Evolutionary conservation across 108 stramenopile genomes (phyloP), one percentile per base, ranked within the genome.

Genomic region (Cyclotella choctawhatcheeana): DNA sequence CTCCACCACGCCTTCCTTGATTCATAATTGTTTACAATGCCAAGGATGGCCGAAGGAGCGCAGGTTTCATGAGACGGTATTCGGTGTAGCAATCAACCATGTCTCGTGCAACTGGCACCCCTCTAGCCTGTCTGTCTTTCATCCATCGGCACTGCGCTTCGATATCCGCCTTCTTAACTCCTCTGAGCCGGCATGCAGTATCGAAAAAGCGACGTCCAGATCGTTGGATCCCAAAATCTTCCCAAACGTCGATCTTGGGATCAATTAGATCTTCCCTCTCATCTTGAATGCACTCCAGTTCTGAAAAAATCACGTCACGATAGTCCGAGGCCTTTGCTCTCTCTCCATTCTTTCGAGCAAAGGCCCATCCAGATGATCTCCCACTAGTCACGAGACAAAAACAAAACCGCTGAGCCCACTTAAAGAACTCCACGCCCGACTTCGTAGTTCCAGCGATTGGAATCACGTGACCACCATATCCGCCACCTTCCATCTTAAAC

Each of bases 391-490:
- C 10, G 1, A 69, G 10, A 2, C 10, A 12, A 3, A 34, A 32
- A 12, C 29, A 29, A 47, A 69, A 58, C 14, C 67, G 20, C 24
- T 59, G 67, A 34, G 67, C 37, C 67, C 43, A 69, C 25, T 56
- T 56, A 34, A 56, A 69, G 58, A 69, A 69, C 30, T 32, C 20
- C 1, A 69, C 53, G 14, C 67, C 67, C 2, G 53, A 56, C 33
- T 59, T 56, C 18, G 67, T 69, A 3, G 56, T 56, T 3, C 67
- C 67, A 32, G 67, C 67, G 45, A 69, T 69, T 1, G 67, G 67
- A 16, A 69, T 59, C 30, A 69, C 53, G 45, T 69, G 33, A 27
- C 54, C 24, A 7, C 54, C 67, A 12, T 30, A 13, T 0, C 52
- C 27, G 12, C 67, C 67, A 35, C 37, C 7, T 27, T 69, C 32